Evolutionary conservation across 1,284 basidiomycete species (phyloP).

Genomic region (Tilletia indica): DNA sequence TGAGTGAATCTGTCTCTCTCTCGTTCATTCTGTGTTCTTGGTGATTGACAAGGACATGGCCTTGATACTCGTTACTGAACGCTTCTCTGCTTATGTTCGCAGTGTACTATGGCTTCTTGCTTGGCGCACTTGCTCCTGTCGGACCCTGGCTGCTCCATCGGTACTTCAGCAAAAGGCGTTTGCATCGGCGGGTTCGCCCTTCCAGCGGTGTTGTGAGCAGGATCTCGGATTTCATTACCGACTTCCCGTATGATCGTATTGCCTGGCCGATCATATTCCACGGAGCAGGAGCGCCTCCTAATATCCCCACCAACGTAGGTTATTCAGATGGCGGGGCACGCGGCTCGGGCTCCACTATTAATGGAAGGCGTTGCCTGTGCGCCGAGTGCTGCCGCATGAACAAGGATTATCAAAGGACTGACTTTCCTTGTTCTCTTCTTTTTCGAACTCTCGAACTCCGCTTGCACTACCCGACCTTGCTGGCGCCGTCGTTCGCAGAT

Average conservation of each 20-base stretch:
- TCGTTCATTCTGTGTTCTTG: too few relatives aligned
- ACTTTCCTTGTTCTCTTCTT: not conserved
- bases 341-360: too few relatives aligned
- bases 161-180: not conserved
- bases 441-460: not conserved
- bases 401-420: too few relatives aligned
- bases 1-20: not conserved
- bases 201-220: not conserved
- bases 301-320: conserved; percentile 58
- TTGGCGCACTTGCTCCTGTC: conserved; percentile 58
- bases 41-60: too few relatives aligned
- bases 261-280: conserved; percentile 61
- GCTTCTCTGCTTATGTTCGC: not conserved
- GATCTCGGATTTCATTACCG: conserved; percentile 39
- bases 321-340: not conserved
- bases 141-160: conserved; percentile 57
- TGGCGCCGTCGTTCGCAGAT: conserved; percentile 35
- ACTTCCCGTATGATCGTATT: conserved; percentile 37
- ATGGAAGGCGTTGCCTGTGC: too few relatives aligned
- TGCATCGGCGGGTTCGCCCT: not conserved
- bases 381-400: too few relatives aligned
- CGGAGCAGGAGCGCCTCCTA: conserved; percentile 55
- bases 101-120: conserved; percentile 57
- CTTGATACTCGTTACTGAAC: not conserved
- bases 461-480: too few relatives aligned